Evolutionary conservation across 2,329 filamentous ascomycete genomes (phyloP).

Genomic region (Rhinocladiella mackenziei): DNA sequence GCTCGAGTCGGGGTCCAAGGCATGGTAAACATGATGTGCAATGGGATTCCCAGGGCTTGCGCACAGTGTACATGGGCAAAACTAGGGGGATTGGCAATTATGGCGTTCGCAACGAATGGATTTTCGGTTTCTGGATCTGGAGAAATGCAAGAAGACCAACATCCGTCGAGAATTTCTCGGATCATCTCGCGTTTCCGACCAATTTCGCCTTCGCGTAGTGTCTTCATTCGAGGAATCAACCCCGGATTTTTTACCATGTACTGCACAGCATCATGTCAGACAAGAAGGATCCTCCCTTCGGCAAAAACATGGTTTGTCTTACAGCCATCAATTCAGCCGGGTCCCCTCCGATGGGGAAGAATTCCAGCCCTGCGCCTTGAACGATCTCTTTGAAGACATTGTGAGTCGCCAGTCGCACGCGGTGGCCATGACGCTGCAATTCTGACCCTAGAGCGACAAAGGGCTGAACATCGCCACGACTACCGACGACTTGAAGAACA

Average conservation of each 20-base stretch:
- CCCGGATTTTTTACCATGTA: slow-evolving; percentile 50
- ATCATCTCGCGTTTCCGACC: slow-evolving; percentile 35
- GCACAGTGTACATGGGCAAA: slow-evolving; percentile 54
- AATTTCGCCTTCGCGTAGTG: slow-evolving; percentile 37
- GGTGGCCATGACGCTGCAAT: slow-evolving; percentile 50
- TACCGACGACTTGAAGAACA: slow-evolving; percentile 54
- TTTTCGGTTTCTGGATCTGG: too few species aligned
- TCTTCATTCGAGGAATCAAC: slow-evolving; percentile 39
- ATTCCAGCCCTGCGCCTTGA: slow-evolving; percentile 51
- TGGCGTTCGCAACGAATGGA: slow-evolving; percentile 53
- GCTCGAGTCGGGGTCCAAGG: slow-evolving; percentile 46
- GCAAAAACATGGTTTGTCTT: too few species aligned
- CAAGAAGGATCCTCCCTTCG: too few species aligned
- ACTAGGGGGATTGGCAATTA: slow-evolving; percentile 53
- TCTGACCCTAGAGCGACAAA: slow-evolving; percentile 55
- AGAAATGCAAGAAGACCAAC: slow-evolving; percentile 43
- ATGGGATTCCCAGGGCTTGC: slow-evolving; percentile 47
- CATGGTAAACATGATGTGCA: slow-evolving; percentile 54
- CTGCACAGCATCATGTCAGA: too few species aligned
- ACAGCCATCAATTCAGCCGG: slow-evolving; percentile 49
- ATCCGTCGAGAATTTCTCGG: slow-evolving; percentile 38
- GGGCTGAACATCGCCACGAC: slow-evolving; percentile 55
- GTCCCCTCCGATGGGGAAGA: slow-evolving; percentile 56
- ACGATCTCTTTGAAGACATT: slow-evolving; percentile 53
- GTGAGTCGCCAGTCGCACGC: slow-evolving; percentile 57